Base-by-base conservation (phyloP, 495 filamentous ascomycete species). In the Chlorociboria aeruginascens region DNA sequence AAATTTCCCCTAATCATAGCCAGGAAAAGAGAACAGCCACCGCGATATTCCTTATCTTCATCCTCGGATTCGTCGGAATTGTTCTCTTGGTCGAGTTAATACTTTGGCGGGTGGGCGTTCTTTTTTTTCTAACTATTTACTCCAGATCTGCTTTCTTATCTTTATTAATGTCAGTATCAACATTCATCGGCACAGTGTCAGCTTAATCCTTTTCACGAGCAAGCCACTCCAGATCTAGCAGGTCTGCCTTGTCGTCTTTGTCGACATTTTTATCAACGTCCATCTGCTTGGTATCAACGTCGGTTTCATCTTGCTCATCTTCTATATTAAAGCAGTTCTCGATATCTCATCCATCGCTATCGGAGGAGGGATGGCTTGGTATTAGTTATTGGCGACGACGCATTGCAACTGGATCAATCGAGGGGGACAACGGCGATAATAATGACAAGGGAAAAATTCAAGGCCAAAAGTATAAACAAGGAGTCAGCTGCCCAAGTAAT, bases 11-110 rank as follows among this genome's bases (percentile, higher is more conserved):
- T 29, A 13, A 51, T 51, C 25, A 45, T 45, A 44, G 63, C 38
- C 10, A 65, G 61, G 28, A 63, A 58, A 42, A 45, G 45, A 35
- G 50, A 51, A 44, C 54, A 64, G 31, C 58, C 55, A 49, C 60
- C 54, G 3, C 53, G 49, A 56, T 66, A 66, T 45, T 66, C 60
- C 40, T 68, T 55, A 53, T 66, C 33, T 28, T 51, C 57, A 52
- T 66, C 63, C 40, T 56, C 46, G 3, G 61, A 56, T 58, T 67
- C 54, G 45, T 68, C 52, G 43, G 61, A 64, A 55, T 65, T 56
- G 14, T 42, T 32, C 40, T 64, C 58, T 54, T 63, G 46, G 43
- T 63, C 42, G 35, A 65, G 57, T 45, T 68, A 66, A 47, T 63
- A 68, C 50, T 68, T 55, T 38, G 53, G 59, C 32, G 56, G 46